A percentile compares a stretch with the other conserved stretches of the same genome.
Evolutionary conservation across 1,284 basidiomycete species (phyloP).

Genomic region (Puccinia novopanici): DNA sequence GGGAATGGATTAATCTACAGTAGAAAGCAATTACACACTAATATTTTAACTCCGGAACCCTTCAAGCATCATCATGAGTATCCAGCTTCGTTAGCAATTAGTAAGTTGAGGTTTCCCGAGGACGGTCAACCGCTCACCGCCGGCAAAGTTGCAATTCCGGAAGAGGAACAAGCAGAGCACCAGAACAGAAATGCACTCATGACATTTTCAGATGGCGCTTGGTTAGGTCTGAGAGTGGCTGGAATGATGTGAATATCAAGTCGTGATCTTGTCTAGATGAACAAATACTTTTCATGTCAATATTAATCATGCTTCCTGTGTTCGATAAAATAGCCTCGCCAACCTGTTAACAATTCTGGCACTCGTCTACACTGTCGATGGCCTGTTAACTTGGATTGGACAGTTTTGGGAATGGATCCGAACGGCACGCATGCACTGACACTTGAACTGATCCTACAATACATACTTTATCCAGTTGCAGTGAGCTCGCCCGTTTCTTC

Average conservation of each 20-base stretch:
- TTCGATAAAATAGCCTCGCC: conserved; percentile 35
- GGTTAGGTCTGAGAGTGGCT: conserved; percentile 80
- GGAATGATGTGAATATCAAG: conserved; percentile 73
- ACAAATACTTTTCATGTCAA: conserved; percentile 61
- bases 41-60: too few species aligned
- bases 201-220: conserved; percentile 81
- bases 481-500: conserved; percentile 51
- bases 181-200: conserved; percentile 77
- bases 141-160: conserved; percentile 75
- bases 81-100: conserved; percentile 89
- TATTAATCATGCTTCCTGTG: conserved; percentile 56
- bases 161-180: conserved; percentile 65
- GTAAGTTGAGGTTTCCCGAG: conserved; percentile 81
- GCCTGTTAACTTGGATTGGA: conserved; percentile 84
- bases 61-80: conserved; percentile 80
- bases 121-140: conserved; percentile 79
- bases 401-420: conserved; percentile 75
- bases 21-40: conserved; percentile 8
- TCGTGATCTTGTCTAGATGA: conserved; percentile 62
- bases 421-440: conserved; percentile 65
- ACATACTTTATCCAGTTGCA: conserved; percentile 81
- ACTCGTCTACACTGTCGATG: conserved; percentile 78
- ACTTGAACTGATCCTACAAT: conserved; percentile 75
- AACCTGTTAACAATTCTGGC: conserved; percentile 68
- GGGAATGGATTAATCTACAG: neutral